Percentiles rank a stretch among this genome's conserved stretches.
These are phyloP conservation scores for Lentinula guzmanii DNA, from an alignment of 768 basidiomycete genomes.

Conservation along the genomic window DNA sequence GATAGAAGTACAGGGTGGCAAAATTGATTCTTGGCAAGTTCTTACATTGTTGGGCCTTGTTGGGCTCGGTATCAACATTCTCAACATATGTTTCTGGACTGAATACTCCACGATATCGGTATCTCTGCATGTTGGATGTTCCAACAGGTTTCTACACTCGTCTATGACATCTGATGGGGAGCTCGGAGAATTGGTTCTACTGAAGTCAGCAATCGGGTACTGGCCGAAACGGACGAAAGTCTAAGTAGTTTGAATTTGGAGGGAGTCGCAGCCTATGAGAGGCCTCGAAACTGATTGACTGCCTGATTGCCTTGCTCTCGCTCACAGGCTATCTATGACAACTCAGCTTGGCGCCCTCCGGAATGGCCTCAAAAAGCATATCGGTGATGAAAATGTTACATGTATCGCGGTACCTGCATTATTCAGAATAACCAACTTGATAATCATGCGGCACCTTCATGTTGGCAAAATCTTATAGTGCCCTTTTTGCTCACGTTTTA, in stretches of 20 bases:
- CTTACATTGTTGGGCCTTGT: background rate
- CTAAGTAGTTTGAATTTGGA: background rate
- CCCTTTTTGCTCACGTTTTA: too few species aligned
- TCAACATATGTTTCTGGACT: background rate
- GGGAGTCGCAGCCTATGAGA: background rate
- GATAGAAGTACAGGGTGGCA: background rate
- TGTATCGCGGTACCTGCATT: background rate
- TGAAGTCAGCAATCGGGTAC: conserved; percentile 1
- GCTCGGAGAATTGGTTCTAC: background rate
- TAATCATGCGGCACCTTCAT: too few species aligned
- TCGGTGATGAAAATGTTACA: background rate
- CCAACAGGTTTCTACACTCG: background rate
- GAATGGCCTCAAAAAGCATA: background rate
- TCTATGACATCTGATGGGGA: background rate
- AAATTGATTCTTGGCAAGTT: background rate
- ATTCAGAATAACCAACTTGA: too few species aligned
- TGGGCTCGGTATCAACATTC: background rate
- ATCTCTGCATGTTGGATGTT: background rate
- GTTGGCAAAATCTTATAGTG: too few species aligned
- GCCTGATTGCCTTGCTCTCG: background rate
- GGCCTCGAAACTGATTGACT: background rate
- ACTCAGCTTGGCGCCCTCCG: background rate
- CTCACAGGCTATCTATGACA: background rate
- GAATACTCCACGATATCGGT: background rate
- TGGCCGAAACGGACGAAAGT: background rate